A percentile compares a stretch with the other conserved stretches of the same genome.
Conservation (phyloP, 331 rosid genomes). For the Phaseolus coccineus region DNA sequence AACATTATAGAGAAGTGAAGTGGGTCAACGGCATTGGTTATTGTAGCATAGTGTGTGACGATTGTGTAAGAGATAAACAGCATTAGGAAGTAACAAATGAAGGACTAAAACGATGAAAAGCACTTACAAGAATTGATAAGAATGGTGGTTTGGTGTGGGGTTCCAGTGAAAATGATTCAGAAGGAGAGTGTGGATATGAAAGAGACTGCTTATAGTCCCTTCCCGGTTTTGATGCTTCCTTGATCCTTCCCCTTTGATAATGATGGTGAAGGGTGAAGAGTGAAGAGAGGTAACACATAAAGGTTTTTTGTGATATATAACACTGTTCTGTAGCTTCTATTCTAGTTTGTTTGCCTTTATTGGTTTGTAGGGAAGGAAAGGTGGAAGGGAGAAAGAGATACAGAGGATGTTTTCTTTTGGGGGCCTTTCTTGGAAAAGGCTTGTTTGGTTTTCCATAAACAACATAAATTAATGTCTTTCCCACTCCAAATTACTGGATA, state of each 20-base stretch:
- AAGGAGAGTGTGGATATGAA: not conserved
- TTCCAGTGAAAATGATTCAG: slow-evolving; percentile 20
- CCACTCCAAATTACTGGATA: too few relatives aligned
- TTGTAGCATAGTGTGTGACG: slow-evolving; percentile 6
- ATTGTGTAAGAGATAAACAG: not conserved
- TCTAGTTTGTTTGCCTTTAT: not conserved
- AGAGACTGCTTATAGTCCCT: slow-evolving; percentile 7
- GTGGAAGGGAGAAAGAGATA: not conserved
- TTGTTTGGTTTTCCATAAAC: not conserved
- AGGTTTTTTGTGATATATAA: not conserved
- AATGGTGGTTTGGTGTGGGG: slow-evolving; percentile 18
- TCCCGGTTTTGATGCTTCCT: not conserved
- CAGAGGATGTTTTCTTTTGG: slow-evolving; percentile 26
- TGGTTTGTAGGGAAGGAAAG: slow-evolving; percentile 37
- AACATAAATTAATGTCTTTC: not conserved
- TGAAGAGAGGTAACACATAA: slow-evolving; percentile 31
- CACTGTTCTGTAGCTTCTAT: not conserved
- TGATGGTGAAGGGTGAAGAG: not conserved
- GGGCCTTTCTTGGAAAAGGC: slow-evolving; percentile 47
- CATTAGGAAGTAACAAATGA: not conserved
- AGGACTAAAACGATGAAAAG: not conserved
- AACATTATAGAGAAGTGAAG: not conserved
- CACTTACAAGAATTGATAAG: slow-evolving; percentile 43
- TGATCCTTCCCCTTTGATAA: slow-evolving; percentile 37
- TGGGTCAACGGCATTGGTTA: slow-evolving; percentile 52